Base-by-base conservation (phyloP, 1,284 basidiomycete species). In the Microbotryum silenes-acaulis region DNA sequence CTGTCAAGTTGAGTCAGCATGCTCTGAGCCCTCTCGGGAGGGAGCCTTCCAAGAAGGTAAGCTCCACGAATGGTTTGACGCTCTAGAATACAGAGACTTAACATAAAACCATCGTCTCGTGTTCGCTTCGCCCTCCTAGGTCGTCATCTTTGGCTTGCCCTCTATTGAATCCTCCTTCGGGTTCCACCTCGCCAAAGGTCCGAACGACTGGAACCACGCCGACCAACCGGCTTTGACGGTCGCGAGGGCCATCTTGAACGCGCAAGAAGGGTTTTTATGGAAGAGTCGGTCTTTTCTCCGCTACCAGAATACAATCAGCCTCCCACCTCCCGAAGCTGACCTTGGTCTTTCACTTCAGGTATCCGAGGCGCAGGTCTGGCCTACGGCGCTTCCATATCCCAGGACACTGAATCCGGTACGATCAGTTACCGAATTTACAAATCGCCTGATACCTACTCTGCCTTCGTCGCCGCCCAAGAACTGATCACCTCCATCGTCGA, bases 91-190 rank as follows among this genome's bases (percentile, higher is more conserved):
- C 27, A 27, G 5, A 27, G 27, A 27, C 27, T 27, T 6, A 27
- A 3, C 27, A 6, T 6, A 27, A 3, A 3, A 27, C 6, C 6
- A 6, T 6, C 27, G 27, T 27, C 27, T 27, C 6, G 5, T 27
- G 27, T 27, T 27, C 27, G 27, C 27, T 27, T 27, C 27, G 27
- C 27, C 6, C 27, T 8, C 8, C 6, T 72, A 91, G 85, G 89
- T 88, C 23, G 80, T 91, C 46, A 81, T 98, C 47, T 87, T 93
- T 74, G 85, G 89, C 62, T 81, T 98, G 68, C 86, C 92, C 0
- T 91, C 91, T 5, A 96, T 97, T 68, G 96, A 99, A 77, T 93
- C 90, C 71, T 88, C 89, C 10, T 98, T 87, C 75, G 87, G 85
- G 18, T 83, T 81, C 29, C 88, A 94, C 73, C 86, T 85, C 16